These are phyloP conservation scores for Cocos nucifera DNA, from an alignment of 176 grass and related monocot species.

Conservation along the genomic window DNA sequence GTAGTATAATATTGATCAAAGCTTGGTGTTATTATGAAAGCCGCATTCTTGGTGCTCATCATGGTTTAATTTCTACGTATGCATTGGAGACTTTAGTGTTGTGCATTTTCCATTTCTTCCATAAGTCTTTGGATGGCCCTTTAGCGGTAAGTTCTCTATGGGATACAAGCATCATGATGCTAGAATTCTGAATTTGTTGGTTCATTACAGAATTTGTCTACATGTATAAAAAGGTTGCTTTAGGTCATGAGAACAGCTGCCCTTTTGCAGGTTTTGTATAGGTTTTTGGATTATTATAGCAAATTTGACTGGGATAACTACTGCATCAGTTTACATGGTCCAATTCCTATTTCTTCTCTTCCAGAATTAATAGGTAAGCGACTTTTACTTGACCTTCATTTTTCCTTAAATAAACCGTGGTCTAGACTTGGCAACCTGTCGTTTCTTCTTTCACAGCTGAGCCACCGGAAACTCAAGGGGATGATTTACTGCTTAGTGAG, in stretches of 20 bases:
- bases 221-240: no score
- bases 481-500: constrained; percentile 35
- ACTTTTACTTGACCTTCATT: constrained; percentile 6
- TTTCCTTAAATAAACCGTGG: no score
- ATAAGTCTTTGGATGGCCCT: constrained; percentile 53
- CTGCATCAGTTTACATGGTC: constrained; percentile 63
- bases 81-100: constrained; percentile 82
- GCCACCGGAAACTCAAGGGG: constrained; percentile 30
- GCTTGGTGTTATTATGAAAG: constrained; percentile 96
- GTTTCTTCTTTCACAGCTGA: constrained; percentile 35
- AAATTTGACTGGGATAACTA: constrained; percentile 91
- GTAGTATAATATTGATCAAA: constrained; percentile 91
- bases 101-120: constrained; percentile 77
- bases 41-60: constrained; percentile 89
- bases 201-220: no score
- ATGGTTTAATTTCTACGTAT: constrained; percentile 92
- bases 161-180: no score
- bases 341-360: constrained; percentile 55
- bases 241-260: constrained; percentile 10
- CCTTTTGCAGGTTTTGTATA: constrained; percentile 76
- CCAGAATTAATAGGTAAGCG: constrained; percentile 78
- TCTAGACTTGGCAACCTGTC: background rate
- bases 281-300: constrained; percentile 85
- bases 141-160: constrained; percentile 45
- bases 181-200: no score